Conservation (phyloP, 139 green algal species). For the Chlamydomonas schloesseri region DNA sequence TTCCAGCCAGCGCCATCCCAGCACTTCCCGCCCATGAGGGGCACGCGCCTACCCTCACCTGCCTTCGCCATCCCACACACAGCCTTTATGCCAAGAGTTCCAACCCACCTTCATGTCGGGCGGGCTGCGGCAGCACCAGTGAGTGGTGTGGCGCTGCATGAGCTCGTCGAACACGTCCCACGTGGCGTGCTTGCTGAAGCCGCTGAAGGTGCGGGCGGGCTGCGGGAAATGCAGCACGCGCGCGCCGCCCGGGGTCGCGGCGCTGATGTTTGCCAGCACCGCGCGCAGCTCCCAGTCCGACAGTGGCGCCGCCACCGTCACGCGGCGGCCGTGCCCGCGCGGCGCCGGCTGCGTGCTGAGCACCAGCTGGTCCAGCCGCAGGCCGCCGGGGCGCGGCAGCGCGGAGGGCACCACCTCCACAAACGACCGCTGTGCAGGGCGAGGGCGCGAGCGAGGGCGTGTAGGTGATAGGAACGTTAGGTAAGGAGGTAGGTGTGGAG, state of each 20-base stretch:
- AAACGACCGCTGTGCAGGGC: not conserved
- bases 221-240: conserved; percentile 20
- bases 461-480: no score
- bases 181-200: not conserved
- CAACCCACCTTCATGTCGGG: conserved; percentile 7
- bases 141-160: not conserved
- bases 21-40: no score
- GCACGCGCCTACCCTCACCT: no score
- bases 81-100: no score
- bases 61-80: no score
- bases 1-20: no score
- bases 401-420: conserved; percentile 24
- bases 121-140: conserved; percentile 2
- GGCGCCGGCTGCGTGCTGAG: not conserved
- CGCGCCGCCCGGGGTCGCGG: not conserved
- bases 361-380: conserved; percentile 6
- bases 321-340: not conserved
- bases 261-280: not conserved
- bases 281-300: not conserved
- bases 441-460: no score
- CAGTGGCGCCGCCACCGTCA: conserved; percentile 16
- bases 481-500: no score
- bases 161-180: not conserved
- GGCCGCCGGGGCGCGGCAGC: not conserved
- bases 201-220: not conserved